A percentile compares a stretch with the other conserved stretches of the same genome.
phyloP scores from a whole-genome alignment of 2,329 filamentous ascomycete genomes.

The Trichophyton mentagrophytes region DNA sequence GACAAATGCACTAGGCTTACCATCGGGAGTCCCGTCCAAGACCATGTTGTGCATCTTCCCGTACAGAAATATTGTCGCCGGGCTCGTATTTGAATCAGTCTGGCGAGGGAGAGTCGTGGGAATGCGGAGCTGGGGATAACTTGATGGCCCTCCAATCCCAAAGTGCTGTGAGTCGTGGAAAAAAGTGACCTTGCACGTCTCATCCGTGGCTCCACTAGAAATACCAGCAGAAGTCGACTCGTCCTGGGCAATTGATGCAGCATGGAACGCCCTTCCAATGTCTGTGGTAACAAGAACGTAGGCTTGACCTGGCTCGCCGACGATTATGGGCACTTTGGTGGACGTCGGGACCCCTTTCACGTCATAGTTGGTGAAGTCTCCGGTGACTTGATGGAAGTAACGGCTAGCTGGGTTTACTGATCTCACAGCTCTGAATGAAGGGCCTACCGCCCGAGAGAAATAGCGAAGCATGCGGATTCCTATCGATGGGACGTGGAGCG shows the following conservation, averaged over 20 bases:
- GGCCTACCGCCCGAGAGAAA: neutral
- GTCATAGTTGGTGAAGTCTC: constrained; percentile 15
- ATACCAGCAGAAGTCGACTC: constrained; percentile 2
- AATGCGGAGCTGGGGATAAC: constrained; percentile 18
- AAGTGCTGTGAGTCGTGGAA: constrained; percentile 20
- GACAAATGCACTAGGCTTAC: too few relatives aligned
- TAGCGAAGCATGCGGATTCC: constrained; percentile 1
- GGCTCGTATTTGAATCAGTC: constrained; percentile 14
- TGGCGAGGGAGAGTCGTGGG: constrained; percentile 14
- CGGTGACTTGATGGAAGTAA: constrained; percentile 16
- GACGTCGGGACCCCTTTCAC: constrained; percentile 13
- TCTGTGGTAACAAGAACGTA: constrained; percentile 16
- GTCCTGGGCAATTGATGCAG: too few relatives aligned
- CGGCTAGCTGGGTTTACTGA: neutral
- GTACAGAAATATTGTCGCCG: constrained; percentile 7
- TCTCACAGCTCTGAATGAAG: neutral
- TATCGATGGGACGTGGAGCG: too few relatives aligned
- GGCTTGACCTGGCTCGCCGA: constrained; percentile 16
- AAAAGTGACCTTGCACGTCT: constrained; percentile 18
- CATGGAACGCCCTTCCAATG: constrained; percentile 15
- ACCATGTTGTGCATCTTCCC: constrained; percentile 14
- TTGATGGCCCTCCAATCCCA: constrained; percentile 16
- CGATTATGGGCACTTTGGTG: constrained; percentile 15
- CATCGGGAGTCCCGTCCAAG: too few relatives aligned
- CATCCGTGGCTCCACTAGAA: constrained; percentile 9